A percentile compares a stretch with the other conserved stretches of the same genome.
Evolutionary conservation across 108 stramenopile genomes (phyloP).

Genomic region (Conticribra weissflogii): DNA sequence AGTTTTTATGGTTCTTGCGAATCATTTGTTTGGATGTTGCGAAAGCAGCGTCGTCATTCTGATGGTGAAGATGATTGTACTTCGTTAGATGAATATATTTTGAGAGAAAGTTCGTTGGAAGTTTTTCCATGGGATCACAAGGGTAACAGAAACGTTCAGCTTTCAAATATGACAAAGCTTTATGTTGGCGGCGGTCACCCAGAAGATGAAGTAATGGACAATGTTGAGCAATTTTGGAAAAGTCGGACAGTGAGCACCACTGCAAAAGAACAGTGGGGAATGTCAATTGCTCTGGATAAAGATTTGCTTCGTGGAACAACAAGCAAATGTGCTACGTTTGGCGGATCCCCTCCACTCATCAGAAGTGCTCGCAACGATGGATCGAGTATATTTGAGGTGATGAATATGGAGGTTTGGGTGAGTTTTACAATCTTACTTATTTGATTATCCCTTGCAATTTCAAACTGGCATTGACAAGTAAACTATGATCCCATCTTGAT

Average conservation of each 20-base stretch:
- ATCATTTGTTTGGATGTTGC: conserved; percentile 72
- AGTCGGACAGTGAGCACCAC: background rate
- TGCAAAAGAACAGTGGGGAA: conserved; percentile 24
- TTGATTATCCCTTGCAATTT: background rate
- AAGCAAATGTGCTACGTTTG: conserved; percentile 34
- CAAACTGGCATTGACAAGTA: background rate
- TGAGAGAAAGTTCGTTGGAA: conserved; percentile 35
- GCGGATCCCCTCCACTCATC: conserved; percentile 14
- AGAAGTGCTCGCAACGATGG: background rate
- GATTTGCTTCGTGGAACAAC: conserved; percentile 35
- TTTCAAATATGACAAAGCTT: conserved; percentile 24
- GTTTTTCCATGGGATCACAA: conserved; percentile 23
- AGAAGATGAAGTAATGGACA: conserved; percentile 9
- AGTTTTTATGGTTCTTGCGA: conserved; percentile 67
- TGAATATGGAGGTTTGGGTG: conserved; percentile 42
- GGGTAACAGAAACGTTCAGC: conserved; percentile 37
- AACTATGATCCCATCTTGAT: background rate
- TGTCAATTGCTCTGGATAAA: conserved; percentile 31
- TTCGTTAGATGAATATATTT: conserved; percentile 28
- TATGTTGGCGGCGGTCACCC: conserved; percentile 40
- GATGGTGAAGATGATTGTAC: background rate
- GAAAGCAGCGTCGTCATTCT: conserved; percentile 35
- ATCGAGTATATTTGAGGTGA: conserved; percentile 19
- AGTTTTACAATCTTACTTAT: background rate
- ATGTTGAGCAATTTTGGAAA: background rate